Percentiles rank a stretch among this genome's conserved stretches.
Evolutionary conservation across 352 stramenopile species (phyloP).

Genomic region (Pythium folliculosum): DNA sequence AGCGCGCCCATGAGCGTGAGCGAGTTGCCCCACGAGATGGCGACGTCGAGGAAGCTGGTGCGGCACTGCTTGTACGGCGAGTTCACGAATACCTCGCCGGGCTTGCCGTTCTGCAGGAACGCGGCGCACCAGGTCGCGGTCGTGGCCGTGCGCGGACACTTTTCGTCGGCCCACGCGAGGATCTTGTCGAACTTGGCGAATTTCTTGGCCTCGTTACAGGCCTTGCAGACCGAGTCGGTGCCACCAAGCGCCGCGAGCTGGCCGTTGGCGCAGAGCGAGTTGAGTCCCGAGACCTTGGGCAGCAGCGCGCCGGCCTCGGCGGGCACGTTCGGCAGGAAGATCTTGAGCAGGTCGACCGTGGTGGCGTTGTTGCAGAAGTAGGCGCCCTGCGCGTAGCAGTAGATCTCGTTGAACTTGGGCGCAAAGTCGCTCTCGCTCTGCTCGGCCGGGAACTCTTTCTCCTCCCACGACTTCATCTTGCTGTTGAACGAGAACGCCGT

Average conservation of each 20-base stretch:
- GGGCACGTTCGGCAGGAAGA: conserved; percentile 62
- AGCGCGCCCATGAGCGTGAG: conserved; percentile 54
- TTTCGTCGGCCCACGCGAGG: conserved; percentile 62
- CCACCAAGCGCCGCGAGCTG: conserved; percentile 31
- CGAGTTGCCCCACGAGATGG: conserved; percentile 60
- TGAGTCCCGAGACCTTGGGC: conserved; percentile 60
- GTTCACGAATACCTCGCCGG: conserved; percentile 53
- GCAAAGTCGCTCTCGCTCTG: conserved; percentile 61
- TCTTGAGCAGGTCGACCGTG: conserved; percentile 50
- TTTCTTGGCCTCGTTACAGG: conserved; percentile 56
- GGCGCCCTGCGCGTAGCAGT: conserved; percentile 83
- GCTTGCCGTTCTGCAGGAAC: conserved; percentile 50
- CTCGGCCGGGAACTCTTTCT: conserved; percentile 50
- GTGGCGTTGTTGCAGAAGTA: conserved; percentile 85
- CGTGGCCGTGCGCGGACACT: conserved; percentile 52
- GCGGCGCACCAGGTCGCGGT: conserved; percentile 61
- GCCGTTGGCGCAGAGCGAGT: conserved; percentile 48
- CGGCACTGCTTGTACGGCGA: conserved; percentile 80
- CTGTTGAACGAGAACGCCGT: conserved; percentile 73
- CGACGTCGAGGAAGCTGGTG: conserved; percentile 61
- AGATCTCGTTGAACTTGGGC: conserved; percentile 75
- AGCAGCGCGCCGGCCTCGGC: conserved; percentile 42
- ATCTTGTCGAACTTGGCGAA: conserved; percentile 71
- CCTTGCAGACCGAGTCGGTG: conserved; percentile 49
- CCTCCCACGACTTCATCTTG: conserved; percentile 68